phyloP scores from a whole-genome alignment of 441 rosid genomes.

The Populus trichocarpa region DNA sequence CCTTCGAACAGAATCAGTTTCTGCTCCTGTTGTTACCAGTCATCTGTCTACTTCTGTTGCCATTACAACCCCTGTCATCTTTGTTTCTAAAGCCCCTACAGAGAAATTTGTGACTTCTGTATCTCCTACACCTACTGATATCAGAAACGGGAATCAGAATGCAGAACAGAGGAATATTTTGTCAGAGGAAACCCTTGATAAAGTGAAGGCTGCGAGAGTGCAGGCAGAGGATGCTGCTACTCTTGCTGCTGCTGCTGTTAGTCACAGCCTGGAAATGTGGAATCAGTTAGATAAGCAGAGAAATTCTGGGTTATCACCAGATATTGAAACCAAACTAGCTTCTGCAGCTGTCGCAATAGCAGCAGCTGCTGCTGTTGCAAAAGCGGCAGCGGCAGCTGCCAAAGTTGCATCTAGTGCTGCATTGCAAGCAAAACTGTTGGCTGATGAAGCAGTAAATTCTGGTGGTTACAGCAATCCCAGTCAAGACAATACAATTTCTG shows the following conservation, averaged over 20 bases:
- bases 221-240: constrained; percentile 91
- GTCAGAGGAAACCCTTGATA: constrained; percentile 59
- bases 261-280: constrained; percentile 71
- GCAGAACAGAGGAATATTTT: constrained; percentile 41
- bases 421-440: constrained; percentile 90
- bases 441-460: constrained; percentile 70
- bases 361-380: constrained; percentile 96
- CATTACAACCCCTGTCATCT: constrained; percentile 35
- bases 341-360: constrained; percentile 82
- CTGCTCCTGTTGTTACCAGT: constrained; percentile 40
- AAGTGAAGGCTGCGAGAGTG: constrained; percentile 63
- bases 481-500: constrained; percentile 30
- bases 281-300: constrained; percentile 61
- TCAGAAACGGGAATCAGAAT: constrained; percentile 32
- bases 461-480: constrained; percentile 23
- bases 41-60: constrained; percentile 39
- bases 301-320: constrained; percentile 49
- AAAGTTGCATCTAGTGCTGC: constrained; percentile 94
- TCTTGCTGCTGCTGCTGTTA: constrained; percentile 74
- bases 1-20: constrained; percentile 39
- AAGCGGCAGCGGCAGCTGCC: constrained; percentile 97
- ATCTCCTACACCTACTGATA: constrained; percentile 39
- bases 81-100: constrained; percentile 35
- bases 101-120: constrained; percentile 41
- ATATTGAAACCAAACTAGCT: constrained; percentile 63